Percentiles rank a stretch among this genome's conserved stretches.
Evolutionary conservation across 257 asterid species (phyloP).

Genomic region (Cynanchum wilfordii): DNA sequence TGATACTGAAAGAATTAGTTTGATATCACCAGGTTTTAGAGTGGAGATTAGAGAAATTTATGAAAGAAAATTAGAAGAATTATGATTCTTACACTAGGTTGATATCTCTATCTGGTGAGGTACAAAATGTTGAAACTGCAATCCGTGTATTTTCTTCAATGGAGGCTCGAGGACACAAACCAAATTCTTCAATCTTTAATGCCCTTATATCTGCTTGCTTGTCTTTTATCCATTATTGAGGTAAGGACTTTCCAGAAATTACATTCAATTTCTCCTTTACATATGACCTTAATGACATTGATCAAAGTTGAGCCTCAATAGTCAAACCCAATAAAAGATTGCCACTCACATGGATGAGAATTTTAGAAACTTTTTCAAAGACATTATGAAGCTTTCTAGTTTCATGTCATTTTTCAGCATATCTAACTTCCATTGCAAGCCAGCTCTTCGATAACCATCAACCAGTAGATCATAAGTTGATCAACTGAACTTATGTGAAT

Average conservation of each 20-base stretch:
- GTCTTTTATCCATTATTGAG: constrained; percentile 18
- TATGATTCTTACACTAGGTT: constrained; percentile 25
- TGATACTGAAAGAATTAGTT: constrained; percentile 2
- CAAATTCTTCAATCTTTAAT: constrained; percentile 35
- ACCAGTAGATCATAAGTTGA: constrained; percentile 39
- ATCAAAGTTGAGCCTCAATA: background rate
- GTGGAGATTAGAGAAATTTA: constrained; percentile 47
- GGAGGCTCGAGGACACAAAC: constrained; percentile 45
- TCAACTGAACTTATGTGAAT: constrained; percentile 26
- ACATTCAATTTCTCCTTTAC: background rate
- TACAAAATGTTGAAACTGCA: constrained; percentile 41
- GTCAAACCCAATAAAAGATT: background rate
- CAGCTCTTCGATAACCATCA: constrained; percentile 45
- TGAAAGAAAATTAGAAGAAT: constrained; percentile 21
- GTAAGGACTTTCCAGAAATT: background rate
- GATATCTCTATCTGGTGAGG: constrained; percentile 33
- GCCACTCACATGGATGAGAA: background rate
- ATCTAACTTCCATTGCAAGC: constrained; percentile 28
- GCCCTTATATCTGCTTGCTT: constrained; percentile 42
- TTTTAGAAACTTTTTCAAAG: constrained; percentile 3
- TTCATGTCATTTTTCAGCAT: constrained; percentile 37
- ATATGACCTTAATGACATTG: constrained; percentile 35
- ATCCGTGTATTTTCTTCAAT: constrained; percentile 34
- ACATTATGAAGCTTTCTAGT: constrained; percentile 17
- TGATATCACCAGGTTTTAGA: constrained; percentile 38